Base-by-base conservation (phyloP, 352 stramenopile species). In the Globisporangium nagaii region DNA sequence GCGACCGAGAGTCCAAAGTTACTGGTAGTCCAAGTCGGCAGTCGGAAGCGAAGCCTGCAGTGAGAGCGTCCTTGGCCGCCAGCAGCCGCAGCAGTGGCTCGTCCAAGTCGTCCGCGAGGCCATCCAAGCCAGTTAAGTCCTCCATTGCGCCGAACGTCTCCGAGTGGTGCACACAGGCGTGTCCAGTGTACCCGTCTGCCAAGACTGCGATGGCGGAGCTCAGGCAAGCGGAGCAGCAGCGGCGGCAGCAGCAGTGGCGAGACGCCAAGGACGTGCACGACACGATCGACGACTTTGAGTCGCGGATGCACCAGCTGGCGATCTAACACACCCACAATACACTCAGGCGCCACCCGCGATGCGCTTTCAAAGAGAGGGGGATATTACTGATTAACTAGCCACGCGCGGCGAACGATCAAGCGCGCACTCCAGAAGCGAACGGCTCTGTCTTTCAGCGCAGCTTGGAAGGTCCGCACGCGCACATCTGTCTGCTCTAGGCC, bases 231-330 rank as follows among this genome's bases (percentile, higher is more conserved):
- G 60, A 63, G 10, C 30, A 31, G 10, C 56, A 60, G 27, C 49
- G 45, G 2, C 34, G 32, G 41, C n/a, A 43, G 35, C 46, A 68
- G 65, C 64, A 63, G 27, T 39, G 31, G 53, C 32, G 47, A 34
- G 60, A 63, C 6, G 50, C 46, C 4, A 37, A 62, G 13, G 66
- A 79, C 17, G 66, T 81, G 3, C 60, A 64, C 24, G 40, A 42
- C 7, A 66, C 69, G 27, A 75, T 83, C 44, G 60, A 63, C 9
- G 65, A 60, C 9, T 83, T 86, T 45, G 74, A 85, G 53, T 53
- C 58, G 11, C 57, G 61, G 10, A 52, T 85, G 47, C 54, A 56
- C 7, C 46, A 46, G 28, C 19, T 56, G 19, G 55, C 30, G 46
- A 45, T 62, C 39, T 56, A 62, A 37, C 13, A 56, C 25, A 34